These are phyloP conservation scores for Gymnopus androsaceus DNA, from an alignment of 1,284 basidiomycete species.

Conservation along the genomic window DNA sequence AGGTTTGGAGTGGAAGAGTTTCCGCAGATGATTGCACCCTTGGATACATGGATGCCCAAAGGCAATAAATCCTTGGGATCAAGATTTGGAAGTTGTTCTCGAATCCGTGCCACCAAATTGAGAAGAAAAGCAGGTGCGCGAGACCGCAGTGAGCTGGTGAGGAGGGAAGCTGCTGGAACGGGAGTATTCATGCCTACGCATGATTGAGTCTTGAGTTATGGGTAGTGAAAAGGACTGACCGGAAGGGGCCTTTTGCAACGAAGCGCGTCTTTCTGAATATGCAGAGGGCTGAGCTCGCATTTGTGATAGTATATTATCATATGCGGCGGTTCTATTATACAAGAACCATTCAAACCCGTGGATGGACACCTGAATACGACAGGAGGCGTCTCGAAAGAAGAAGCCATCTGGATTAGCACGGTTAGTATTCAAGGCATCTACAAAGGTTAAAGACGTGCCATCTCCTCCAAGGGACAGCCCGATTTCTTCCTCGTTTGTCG, in stretches of 20 bases:
- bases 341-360: constrained; percentile 90
- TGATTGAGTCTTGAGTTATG: not conserved
- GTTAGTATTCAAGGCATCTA: not conserved
- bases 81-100: constrained; percentile 64
- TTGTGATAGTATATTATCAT: constrained; percentile 80
- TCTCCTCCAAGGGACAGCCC: constrained; percentile 54
- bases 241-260: constrained; percentile 14
- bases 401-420: constrained; percentile 32
- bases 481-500: constrained; percentile 65
- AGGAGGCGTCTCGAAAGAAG: constrained; percentile 50
- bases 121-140: constrained; percentile 49
- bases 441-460: constrained; percentile 44
- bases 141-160: constrained; percentile 33
- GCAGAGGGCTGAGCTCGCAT: constrained; percentile 50
- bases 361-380: constrained; percentile 75
- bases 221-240: not conserved
- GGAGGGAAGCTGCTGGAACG: constrained; percentile 33
- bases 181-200: constrained; percentile 26
- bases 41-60: constrained; percentile 71
- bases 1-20: constrained; percentile 83
- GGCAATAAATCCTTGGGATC: constrained; percentile 82
- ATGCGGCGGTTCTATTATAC: constrained; percentile 87
- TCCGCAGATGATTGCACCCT: constrained; percentile 79
- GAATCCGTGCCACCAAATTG: constrained; percentile 50
- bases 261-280: constrained; percentile 29